phyloP scores from a whole-genome alignment of 306 rosid species.

The Sicyos baderoa region DNA sequence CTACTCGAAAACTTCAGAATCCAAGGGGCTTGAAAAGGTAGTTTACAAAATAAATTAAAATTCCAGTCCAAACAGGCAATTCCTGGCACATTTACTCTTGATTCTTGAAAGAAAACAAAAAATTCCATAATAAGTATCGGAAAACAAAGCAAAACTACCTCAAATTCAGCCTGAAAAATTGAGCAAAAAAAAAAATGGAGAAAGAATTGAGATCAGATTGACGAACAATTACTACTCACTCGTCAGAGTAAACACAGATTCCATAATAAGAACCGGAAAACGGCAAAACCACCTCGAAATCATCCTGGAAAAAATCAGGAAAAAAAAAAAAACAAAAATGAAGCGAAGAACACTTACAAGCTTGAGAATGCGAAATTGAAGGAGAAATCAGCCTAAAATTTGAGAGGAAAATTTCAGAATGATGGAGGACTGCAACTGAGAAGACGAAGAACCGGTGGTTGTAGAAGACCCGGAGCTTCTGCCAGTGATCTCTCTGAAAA shows the following conservation, averaged over 20 bases:
- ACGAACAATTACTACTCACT: neutral
- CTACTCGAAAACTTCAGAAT: neutral
- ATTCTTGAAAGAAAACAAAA: neutral
- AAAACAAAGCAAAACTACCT: slow-evolving; percentile 7
- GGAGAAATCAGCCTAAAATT: neutral
- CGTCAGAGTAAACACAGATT: neutral
- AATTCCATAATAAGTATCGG: neutral
- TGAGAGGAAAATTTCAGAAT: neutral
- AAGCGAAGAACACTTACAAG: neutral
- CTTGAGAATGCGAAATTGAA: neutral
- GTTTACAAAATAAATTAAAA: neutral
- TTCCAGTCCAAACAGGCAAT: neutral
- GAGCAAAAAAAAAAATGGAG: neutral
- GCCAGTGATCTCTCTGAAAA: slow-evolving; percentile 7
- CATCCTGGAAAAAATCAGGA: neutral
- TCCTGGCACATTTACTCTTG: neutral
- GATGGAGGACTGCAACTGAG: neutral
- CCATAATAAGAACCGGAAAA: neutral
- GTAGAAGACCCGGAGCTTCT: slow-evolving; percentile 23
- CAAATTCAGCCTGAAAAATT: slow-evolving; percentile 1
- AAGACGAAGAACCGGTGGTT: slow-evolving; percentile 26
- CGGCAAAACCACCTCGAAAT: neutral
- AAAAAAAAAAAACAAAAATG: neutral
- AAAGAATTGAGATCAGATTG: too few relatives aligned
- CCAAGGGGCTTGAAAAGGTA: neutral